Evolutionary conservation across 257 asterid species (phyloP), one percentile per base, ranked within the genome.

Genomic region (Solanum clarkiae): DNA sequence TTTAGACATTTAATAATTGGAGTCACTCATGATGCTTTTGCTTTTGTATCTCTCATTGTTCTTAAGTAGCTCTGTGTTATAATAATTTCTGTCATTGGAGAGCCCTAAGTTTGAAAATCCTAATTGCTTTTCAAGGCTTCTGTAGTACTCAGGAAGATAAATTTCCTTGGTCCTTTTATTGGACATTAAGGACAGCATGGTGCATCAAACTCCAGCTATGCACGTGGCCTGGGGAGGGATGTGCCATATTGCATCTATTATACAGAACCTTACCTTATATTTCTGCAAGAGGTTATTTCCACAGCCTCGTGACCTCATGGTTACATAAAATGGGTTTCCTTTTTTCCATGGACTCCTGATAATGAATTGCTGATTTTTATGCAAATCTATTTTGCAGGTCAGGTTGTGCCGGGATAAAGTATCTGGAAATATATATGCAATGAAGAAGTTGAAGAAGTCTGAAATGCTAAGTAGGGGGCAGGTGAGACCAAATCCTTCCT

Each of bases 401-500:
- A 91, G 94, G 86, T 69, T 95, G 83, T 94, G 98, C 72, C 91
- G 91, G 86, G 99, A 93, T 86, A 94, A 90, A 86, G 89, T 85
- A 88, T 90, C 95, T 22, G 95, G 97, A 32, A 88, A 92, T 36
- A 88, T 92, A 86, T 95, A 88, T 72, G 99, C 99, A 40, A 95
- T 95, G 97, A 95, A 95, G 87, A 94, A 94, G 93, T 87, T 94
- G 92, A 92, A 92, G 89, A 95, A 95, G 87, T 90, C 98, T 11
- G 99, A 95, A 85, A 95, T 95, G 98, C 93, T 94, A 84, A 90
- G 91, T 81, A 88, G 98, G 85, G 99, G 99, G 82, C 99, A 94
- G 98, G 98, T 95, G 82, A 82, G 90, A 57, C 81, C 83, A 53
- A 59, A 84, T 14, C 65, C 65, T 79, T 79, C 63, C 16, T 79